Evolutionary conservation across 164 flowering plant genomes (phyloP), one percentile per base, ranked within the genome.

Genomic region (Umbilicus rupestris): DNA sequence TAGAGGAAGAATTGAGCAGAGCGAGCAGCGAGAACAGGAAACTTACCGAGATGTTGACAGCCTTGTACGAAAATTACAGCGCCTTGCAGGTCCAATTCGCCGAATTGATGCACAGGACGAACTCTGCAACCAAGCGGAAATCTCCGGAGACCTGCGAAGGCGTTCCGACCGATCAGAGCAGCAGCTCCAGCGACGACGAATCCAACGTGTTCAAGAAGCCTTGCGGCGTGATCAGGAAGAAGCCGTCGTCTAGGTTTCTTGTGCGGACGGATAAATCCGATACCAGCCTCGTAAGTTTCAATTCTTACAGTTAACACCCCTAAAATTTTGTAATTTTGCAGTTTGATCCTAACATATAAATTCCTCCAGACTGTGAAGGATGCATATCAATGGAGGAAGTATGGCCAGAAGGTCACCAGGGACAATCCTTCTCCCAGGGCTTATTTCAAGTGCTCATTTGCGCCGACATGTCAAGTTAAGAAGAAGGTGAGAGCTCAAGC

Each of bases 321-420:
- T 8, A 17, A 11, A 2, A 12, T 3, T 14, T 26, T 9, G 16
- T 42, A 62, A 62, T 62, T 19, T 16, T 26, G 28, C 31, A 19
- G 31, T 41, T 67, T 67, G 5, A 20, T 26, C n/a, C n/a, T 20
- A 15, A 16, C 52, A 19, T 3, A 19, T 66, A 47, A 29, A 39
- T 10, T 35, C n/a, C 59, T 46, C 69, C 65, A 85, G 89, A 39
- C 66, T 9, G 84, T 85, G 66, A 81, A 70, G 69, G 89, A 85
- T 76, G 89, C 87, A 20, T 80, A 64, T 71, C 87, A 85, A 64
- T 85, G 89, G 89, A 81, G 87, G 68, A 85, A 85, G 66, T 85
- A 85, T 66, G 89, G 89, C 9, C 89, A 85, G 63, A 83, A 85
- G 74, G 78, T 80, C 17, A 85, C 85, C 0, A 83, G 74, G 68